Evolutionary conservation across 306 rosid genomes (phyloP).

Genomic region (Arachis stenosperma): DNA sequence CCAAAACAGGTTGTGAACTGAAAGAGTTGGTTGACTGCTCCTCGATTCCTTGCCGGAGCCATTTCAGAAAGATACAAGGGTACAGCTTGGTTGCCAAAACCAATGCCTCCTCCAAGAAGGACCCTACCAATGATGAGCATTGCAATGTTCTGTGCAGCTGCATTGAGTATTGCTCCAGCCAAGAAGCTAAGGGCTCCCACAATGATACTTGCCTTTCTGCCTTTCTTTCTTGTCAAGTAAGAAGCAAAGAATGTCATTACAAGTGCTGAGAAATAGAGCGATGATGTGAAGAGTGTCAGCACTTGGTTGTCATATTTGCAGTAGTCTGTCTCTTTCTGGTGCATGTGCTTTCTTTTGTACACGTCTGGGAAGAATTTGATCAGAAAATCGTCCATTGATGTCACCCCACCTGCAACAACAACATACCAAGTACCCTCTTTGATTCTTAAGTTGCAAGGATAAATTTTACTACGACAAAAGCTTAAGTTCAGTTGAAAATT

Average conservation of each 20-base stretch:
- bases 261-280: constrained; percentile 87
- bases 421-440: too few species aligned
- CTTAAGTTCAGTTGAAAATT: too few species aligned
- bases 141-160: constrained; percentile 67
- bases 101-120: constrained; percentile 84
- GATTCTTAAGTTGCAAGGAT: too few species aligned
- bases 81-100: constrained; percentile 97
- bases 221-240: constrained; percentile 66
- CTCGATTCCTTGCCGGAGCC: constrained; percentile 90
- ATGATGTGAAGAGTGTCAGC: constrained; percentile 91
- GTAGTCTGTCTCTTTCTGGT: constrained; percentile 80
- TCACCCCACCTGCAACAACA: constrained; percentile 78
- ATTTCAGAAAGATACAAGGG: constrained; percentile 95
- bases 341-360: constrained; percentile 67
- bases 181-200: constrained; percentile 86
- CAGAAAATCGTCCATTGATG: constrained; percentile 97
- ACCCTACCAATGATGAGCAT: constrained; percentile 86
- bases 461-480: too few species aligned
- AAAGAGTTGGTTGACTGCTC: constrained; percentile 91
- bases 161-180: constrained; percentile 76
- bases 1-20: constrained; percentile 92
- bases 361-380: constrained; percentile 80
- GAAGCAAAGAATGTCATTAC: constrained; percentile 88
- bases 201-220: constrained; percentile 88
- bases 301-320: constrained; percentile 93